Evolutionary conservation across 352 stramenopile species (phyloP).

Genomic region (Globisporangium nagaii): DNA sequence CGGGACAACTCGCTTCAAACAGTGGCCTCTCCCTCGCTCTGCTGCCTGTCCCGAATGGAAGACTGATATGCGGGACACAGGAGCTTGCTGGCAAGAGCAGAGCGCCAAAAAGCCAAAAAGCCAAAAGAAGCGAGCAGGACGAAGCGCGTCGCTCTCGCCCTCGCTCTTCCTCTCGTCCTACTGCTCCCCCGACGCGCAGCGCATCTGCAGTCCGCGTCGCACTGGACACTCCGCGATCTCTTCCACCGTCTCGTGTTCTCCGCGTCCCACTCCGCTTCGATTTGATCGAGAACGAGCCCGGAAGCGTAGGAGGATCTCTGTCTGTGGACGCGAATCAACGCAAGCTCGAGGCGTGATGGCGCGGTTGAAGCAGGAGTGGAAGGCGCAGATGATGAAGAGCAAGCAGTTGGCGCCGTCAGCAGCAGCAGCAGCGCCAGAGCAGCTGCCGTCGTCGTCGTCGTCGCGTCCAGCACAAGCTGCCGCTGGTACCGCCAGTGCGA

Average conservation of each 20-base stretch:
- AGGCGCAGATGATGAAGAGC: slow-evolving; percentile 2
- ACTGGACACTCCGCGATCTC: neutral
- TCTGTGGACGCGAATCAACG: too few species aligned
- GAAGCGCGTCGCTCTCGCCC: neutral
- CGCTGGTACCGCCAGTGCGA: neutral
- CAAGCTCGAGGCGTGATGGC: slow-evolving; percentile 6
- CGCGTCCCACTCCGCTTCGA: neutral
- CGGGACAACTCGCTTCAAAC: too few species aligned
- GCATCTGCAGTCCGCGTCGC: slow-evolving; percentile 44
- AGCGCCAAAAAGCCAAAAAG: neutral
- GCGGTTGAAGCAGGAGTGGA: slow-evolving; percentile 13
- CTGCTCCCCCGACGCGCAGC: neutral
- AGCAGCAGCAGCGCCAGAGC: neutral
- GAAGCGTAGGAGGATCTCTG: too few species aligned
- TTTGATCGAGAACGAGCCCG: too few species aligned
- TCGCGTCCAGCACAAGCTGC: too few species aligned
- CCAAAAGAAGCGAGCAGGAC: neutral
- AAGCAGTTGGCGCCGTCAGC: neutral
- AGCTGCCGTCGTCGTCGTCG: neutral
- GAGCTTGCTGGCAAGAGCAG: slow-evolving; percentile 1
- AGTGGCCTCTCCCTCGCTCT: too few species aligned
- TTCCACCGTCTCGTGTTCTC: neutral
- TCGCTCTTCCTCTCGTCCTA: neutral
- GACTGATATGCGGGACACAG: neutral
- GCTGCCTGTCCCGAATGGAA: neutral